These are phyloP conservation scores for Spirogloea muscicola DNA, from an alignment of 139 green algal species.

Conservation along the genomic window DNA sequence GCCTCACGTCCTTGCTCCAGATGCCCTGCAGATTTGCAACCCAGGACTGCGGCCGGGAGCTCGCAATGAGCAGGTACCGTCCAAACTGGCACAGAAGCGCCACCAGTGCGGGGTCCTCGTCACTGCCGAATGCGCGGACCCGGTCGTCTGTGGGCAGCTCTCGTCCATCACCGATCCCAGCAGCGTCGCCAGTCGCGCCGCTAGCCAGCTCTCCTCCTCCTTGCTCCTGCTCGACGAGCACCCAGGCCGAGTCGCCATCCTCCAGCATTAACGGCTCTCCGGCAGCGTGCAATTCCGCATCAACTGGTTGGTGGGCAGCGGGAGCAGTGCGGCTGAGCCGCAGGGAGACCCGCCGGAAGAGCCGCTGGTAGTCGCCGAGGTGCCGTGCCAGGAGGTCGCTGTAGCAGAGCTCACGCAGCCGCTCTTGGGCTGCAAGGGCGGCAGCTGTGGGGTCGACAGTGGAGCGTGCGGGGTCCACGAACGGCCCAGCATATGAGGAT, in stretches of 20 bases:
- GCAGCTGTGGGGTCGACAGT: background rate
- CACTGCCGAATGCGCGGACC: background rate
- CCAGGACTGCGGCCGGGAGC: background rate
- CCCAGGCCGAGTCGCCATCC: too few species aligned
- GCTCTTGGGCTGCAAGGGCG: background rate
- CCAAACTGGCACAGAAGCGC: background rate
- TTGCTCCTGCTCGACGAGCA: too few species aligned
- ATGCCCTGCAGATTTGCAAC: constrained; percentile 3
- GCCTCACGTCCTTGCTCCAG: background rate
- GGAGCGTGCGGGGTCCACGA: background rate
- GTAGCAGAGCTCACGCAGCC: background rate
- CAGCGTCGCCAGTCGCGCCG: too few species aligned
- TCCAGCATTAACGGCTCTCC: too few species aligned
- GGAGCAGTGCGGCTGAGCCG: too few species aligned
- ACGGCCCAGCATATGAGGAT: constrained; percentile 1
- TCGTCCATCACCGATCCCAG: background rate
- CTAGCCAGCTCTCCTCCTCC: too few species aligned
- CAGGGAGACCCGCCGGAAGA: too few species aligned
- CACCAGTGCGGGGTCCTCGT: background rate
- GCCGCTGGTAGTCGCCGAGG: background rate
- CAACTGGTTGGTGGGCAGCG: too few species aligned
- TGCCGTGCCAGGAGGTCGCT: background rate
- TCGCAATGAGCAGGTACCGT: background rate
- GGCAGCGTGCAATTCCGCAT: too few species aligned
- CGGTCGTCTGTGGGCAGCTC: background rate